These are phyloP conservation scores for Mycena crocata DNA, from an alignment of 768 basidiomycete species.

Conservation along the genomic window DNA sequence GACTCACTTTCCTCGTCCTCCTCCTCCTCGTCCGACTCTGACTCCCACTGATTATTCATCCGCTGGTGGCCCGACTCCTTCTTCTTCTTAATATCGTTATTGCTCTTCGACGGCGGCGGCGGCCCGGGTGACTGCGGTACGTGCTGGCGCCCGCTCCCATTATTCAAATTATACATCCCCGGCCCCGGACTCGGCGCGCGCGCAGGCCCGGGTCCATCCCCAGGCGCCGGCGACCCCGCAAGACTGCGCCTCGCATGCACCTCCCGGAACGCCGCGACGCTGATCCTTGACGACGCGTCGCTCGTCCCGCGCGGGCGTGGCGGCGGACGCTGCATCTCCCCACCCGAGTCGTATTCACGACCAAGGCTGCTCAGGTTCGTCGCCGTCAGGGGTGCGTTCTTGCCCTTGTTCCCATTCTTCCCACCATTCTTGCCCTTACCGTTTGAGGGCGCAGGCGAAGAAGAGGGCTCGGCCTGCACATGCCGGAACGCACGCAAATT, in stretches of 20 bases:
- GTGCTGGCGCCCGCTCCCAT: background rate
- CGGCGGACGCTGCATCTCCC: background rate
- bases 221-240: slow-evolving; percentile 48
- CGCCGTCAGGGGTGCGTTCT: background rate
- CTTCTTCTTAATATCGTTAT: background rate
- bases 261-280: slow-evolving; percentile 85
- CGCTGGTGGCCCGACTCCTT: background rate
- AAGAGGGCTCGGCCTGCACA: background rate
- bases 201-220: background rate
- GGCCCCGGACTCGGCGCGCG: slow-evolving; percentile 23
- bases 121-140: background rate
- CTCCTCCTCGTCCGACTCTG: slow-evolving; percentile 4
- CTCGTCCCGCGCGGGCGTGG: slow-evolving; percentile 19
- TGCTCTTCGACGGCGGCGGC: background rate
- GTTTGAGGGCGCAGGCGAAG: background rate
- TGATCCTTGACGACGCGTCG: slow-evolving; percentile 59
- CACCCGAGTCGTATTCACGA: background rate
- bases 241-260: slow-evolving; percentile 75
- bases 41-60: slow-evolving; percentile 1
- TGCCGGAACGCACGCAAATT: slow-evolving; percentile 30
- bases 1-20: background rate
- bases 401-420: background rate
- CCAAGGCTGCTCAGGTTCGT: background rate
- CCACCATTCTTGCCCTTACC: too few species aligned
- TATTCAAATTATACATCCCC: slow-evolving; percentile 12